phyloP scores from a whole-genome alignment of 371 early-diverging fungal genomes.

The Mortierella sp. region DNA sequence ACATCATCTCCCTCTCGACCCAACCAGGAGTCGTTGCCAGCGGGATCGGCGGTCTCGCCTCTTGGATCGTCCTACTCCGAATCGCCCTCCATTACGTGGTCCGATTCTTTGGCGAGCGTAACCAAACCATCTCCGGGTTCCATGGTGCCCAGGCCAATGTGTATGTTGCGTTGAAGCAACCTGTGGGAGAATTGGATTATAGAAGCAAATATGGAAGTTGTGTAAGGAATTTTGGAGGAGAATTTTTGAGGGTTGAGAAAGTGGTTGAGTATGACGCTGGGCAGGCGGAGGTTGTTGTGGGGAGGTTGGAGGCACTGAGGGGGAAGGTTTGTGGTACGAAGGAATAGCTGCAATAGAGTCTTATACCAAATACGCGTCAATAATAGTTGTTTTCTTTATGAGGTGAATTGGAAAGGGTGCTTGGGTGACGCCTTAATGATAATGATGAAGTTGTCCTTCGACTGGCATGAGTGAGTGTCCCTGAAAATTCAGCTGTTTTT shows the following conservation, averaged over 20 bases:
- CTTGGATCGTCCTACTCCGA: slow-evolving; percentile 62
- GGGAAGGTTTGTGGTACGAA: background rate
- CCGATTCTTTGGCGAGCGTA: slow-evolving; percentile 64
- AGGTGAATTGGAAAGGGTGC: background rate
- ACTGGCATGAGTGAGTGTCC: too few species aligned
- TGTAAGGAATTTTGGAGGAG: slow-evolving; percentile 17
- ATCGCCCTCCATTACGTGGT: slow-evolving; percentile 64
- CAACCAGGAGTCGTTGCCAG: slow-evolving; percentile 84
- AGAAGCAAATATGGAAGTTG: slow-evolving; percentile 38
- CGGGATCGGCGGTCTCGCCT: slow-evolving; percentile 69
- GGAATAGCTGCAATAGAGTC: background rate
- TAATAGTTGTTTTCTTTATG: background rate
- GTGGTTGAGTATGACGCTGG: slow-evolving; percentile 42
- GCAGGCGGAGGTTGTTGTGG: slow-evolving; percentile 30
- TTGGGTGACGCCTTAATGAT: background rate
- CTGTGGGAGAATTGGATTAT: slow-evolving; percentile 58
- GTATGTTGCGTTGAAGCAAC: slow-evolving; percentile 64
- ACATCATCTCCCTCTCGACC: slow-evolving; percentile 67
- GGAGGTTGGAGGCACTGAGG: slow-evolving; percentile 39
- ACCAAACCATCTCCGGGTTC: slow-evolving; percentile 73
- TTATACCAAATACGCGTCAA: background rate
- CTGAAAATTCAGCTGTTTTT: too few species aligned
- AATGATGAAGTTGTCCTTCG: background rate
- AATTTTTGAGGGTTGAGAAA: slow-evolving; percentile 29
- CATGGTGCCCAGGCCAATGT: slow-evolving; percentile 69